Conservation (phyloP, 2,329 filamentous ascomycete species). For the Xylariomycetidae sp. region DNA sequence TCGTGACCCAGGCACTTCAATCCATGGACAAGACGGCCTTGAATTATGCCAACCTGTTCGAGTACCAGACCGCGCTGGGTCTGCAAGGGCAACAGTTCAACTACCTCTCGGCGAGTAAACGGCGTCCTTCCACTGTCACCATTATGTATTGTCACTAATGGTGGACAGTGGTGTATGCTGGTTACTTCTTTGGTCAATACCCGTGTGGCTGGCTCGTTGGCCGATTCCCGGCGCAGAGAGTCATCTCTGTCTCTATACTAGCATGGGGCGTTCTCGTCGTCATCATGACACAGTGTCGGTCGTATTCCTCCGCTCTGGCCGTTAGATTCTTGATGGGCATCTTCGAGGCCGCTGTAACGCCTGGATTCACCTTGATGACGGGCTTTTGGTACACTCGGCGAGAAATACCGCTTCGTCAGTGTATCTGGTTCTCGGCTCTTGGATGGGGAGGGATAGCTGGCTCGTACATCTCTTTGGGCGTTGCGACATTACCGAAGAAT, state of each 20-base stretch:
- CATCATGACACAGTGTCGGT: constrained; percentile 26
- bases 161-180: constrained; percentile 31
- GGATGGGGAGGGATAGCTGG: constrained; percentile 22
- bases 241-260: constrained; percentile 26
- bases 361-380: constrained; percentile 28
- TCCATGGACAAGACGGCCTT: constrained; percentile 27
- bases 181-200: constrained; percentile 35
- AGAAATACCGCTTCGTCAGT: constrained; percentile 30
- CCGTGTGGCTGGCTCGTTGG: constrained; percentile 35
- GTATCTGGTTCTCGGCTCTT: constrained; percentile 26
- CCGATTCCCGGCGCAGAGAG: constrained; percentile 29
- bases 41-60: constrained; percentile 30
- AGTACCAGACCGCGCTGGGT: constrained; percentile 27
- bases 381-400: constrained; percentile 30
- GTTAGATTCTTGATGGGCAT: constrained; percentile 25
- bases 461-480: constrained; percentile 28
- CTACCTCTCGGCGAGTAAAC: constrained; percentile 28
- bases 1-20: constrained; percentile 26
- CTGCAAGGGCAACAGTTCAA: constrained; percentile 30
- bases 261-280: constrained; percentile 29
- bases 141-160: no score
- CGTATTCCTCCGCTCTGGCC: constrained; percentile 18
- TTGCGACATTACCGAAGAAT: constrained; percentile 21
- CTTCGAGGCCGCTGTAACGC: constrained; percentile 28
- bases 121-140: background rate